These are phyloP conservation scores for Pseudozyma pruni DNA, from an alignment of 1,284 basidiomycete genomes.

Conservation along the genomic window DNA sequence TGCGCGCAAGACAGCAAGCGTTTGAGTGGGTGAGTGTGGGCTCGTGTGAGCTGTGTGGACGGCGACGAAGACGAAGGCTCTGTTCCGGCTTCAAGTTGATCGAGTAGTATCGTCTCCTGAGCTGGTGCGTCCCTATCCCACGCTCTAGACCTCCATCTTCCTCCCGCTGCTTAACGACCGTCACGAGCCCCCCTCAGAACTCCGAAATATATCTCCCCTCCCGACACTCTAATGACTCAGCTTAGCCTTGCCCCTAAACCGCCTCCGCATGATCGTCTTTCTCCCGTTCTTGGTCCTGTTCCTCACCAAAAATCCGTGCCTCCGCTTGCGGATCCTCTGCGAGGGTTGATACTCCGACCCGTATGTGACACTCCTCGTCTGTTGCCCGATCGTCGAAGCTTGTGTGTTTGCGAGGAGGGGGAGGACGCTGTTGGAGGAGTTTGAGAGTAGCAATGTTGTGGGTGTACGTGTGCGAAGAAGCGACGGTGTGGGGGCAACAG, in stretches of 20 bases:
- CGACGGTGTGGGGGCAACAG: not conserved
- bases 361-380: conserved; percentile 57
- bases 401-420: not conserved
- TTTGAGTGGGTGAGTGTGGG: no score
- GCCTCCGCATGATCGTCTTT: conserved; percentile 72
- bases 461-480: not conserved
- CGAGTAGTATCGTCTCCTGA: no score
- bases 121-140: no score
- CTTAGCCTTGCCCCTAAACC: conserved; percentile 48
- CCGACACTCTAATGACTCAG: conserved; percentile 46
- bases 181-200: no score
- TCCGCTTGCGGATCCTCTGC: conserved; percentile 85
- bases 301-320: conserved; percentile 84
- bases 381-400: not conserved
- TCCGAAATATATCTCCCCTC: no score
- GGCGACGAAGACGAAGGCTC: no score
- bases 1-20: no score
- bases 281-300: conserved; percentile 75
- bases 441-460: not conserved
- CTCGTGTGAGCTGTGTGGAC: no score
- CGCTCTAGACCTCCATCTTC: no score
- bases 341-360: conserved; percentile 88
- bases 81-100: no score
- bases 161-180: no score
- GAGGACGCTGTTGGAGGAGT: not conserved